A percentile compares a stretch with the other conserved stretches of the same genome.
Evolutionary conservation across 2,329 filamentous ascomycete species (phyloP).

Genomic region (Cylindrodendrum hubeiense): DNA sequence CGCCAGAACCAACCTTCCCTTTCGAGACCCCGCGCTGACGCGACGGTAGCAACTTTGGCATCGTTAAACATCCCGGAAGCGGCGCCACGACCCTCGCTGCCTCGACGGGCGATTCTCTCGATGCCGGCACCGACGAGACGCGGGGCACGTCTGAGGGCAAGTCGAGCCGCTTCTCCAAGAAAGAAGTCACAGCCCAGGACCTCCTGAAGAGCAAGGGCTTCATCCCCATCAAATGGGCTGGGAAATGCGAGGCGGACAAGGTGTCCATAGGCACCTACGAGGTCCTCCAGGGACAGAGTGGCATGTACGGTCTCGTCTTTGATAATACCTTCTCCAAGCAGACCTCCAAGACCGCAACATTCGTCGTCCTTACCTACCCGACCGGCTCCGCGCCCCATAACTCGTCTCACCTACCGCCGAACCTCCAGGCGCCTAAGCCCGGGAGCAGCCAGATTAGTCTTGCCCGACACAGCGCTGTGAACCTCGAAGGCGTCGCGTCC

Average conservation of each 20-base stretch:
- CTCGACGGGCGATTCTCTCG: constrained; percentile 57
- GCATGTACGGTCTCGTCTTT: constrained; percentile 96
- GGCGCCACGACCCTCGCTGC: constrained; percentile 63
- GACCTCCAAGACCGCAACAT: constrained; percentile 92
- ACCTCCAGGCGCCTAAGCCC: constrained; percentile 59
- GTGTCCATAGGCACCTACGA: constrained; percentile 92
- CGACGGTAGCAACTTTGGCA: constrained; percentile 82
- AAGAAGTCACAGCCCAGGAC: constrained; percentile 72
- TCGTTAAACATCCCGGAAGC: constrained; percentile 95
- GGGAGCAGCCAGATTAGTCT: constrained; percentile 63
- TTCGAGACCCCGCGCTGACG: constrained; percentile 26
- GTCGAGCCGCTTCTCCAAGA: constrained; percentile 63
- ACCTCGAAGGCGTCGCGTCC: constrained; percentile 58
- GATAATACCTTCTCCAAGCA: constrained; percentile 99
- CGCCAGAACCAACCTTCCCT: background rate
- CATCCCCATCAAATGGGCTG: constrained; percentile 84
- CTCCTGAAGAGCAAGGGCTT: constrained; percentile 76
- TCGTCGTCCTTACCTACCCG: constrained; percentile 94
- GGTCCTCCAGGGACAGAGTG: constrained; percentile 78
- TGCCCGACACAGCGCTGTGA: constrained; percentile 61
- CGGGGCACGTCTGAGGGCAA: constrained; percentile 59
- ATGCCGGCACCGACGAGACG: constrained; percentile 61
- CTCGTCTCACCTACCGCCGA: constrained; percentile 76
- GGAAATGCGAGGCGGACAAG: constrained; percentile 96
- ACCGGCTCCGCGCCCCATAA: constrained; percentile 83